phyloP scores from a whole-genome alignment of 257 asterid species.

The Solanum sitiens region DNA sequence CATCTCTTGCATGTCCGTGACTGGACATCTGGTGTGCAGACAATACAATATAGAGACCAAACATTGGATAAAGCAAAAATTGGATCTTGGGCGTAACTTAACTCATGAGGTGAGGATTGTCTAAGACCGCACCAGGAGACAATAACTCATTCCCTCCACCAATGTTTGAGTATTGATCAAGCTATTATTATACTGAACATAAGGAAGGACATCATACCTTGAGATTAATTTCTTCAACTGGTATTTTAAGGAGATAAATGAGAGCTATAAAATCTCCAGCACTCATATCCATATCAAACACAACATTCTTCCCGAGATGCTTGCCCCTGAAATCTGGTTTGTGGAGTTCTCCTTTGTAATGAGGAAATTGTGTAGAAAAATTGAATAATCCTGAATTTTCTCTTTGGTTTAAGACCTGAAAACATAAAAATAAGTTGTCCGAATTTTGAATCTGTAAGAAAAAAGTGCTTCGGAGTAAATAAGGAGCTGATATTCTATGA shows the following conservation, averaged over 20 bases:
- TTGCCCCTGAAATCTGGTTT: conserved; percentile 45
- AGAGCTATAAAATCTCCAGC: conserved; percentile 87
- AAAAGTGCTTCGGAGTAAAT: not conserved
- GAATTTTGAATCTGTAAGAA: not conserved
- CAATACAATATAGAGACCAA: not conserved
- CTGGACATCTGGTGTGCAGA: not conserved
- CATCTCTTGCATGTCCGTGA: not conserved
- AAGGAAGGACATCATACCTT: conserved; percentile 29
- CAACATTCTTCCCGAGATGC: conserved; percentile 45
- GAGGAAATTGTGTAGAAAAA: conserved; percentile 47
- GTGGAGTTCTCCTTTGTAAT: conserved; percentile 32
- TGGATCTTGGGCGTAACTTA: not conserved
- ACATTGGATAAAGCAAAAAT: not conserved
- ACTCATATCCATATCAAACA: conserved; percentile 96
- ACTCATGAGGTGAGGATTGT: not conserved
- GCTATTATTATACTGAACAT: not conserved
- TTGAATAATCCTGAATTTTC: conserved; percentile 57
- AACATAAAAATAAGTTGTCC: not conserved
- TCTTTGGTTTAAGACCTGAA: conserved; percentile 52
- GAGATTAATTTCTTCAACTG: conserved; percentile 55
- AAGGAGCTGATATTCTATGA: not conserved
- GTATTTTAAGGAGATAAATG: conserved; percentile 68
- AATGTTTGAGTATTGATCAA: not conserved
- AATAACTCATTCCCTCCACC: not conserved
- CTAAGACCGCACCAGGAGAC: not conserved